These are phyloP conservation scores for Rhodomyrtus tomentosa DNA, from an alignment of 345 rosid species.

Conservation along the genomic window DNA sequence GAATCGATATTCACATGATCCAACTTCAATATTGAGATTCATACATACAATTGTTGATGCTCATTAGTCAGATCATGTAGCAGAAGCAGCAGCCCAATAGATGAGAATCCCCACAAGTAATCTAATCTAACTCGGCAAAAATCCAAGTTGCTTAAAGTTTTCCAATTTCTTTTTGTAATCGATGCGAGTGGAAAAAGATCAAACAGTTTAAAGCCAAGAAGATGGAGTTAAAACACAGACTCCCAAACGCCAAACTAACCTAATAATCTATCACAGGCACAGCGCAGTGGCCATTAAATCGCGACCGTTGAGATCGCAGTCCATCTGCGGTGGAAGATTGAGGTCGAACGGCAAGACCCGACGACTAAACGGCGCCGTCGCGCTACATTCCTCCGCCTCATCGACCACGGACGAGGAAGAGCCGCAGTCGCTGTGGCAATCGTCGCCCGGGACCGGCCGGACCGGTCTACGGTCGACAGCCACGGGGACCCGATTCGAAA, in stretches of 20 bases:
- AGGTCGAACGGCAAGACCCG: conserved; percentile 14
- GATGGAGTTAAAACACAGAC: not conserved
- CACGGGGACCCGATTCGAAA: not conserved
- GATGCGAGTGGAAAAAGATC: not conserved
- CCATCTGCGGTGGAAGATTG: conserved; percentile 7
- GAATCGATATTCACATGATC: not conserved
- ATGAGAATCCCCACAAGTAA: too few relatives aligned
- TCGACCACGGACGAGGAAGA: conserved; percentile 18
- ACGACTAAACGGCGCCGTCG: not conserved
- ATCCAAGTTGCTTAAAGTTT: not conserved
- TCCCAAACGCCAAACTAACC: too few relatives aligned
- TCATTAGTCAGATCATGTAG: not conserved
- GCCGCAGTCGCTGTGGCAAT: conserved; percentile 15
- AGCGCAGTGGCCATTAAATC: conserved; percentile 5
- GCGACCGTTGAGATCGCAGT: not conserved
- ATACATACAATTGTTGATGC: not conserved
- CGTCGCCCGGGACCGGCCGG: not conserved
- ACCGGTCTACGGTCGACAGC: not conserved
- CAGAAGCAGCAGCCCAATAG: not conserved
- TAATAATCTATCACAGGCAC: conserved; percentile 3
- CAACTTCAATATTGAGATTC: not conserved
- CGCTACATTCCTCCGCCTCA: not conserved
- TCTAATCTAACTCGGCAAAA: not conserved
- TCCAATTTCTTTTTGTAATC: not conserved
- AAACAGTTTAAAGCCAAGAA: not conserved